Percentiles rank a stretch among this genome's conserved stretches.
These are phyloP conservation scores for Wickerhamomyces alni DNA, from an alignment of 805 yeast genomes.

Conservation along the genomic window DNA sequence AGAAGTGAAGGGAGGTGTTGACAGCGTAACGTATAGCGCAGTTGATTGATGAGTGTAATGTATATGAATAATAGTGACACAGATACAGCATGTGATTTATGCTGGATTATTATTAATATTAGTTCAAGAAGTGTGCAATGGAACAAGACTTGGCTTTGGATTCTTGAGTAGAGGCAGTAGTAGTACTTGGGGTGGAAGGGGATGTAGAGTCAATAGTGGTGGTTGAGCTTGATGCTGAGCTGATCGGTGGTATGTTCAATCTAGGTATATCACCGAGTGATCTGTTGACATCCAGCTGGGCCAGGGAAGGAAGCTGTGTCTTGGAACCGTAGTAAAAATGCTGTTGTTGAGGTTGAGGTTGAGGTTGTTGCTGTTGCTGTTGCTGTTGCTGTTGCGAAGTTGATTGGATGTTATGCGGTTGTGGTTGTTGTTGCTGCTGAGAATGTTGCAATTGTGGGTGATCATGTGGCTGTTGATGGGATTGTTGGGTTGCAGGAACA, in stretches of 20 bases:
- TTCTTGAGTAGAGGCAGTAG: neutral
- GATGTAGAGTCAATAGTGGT: neutral
- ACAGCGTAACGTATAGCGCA: too few relatives aligned
- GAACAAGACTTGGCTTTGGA: slow-evolving; percentile 13
- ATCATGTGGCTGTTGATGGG: slow-evolving; percentile 2
- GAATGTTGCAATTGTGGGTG: slow-evolving; percentile 8
- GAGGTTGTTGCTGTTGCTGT: slow-evolving; percentile 11
- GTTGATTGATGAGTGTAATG: too few relatives aligned
- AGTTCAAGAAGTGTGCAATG: slow-evolving; percentile 18
- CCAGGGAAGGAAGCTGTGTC: slow-evolving; percentile 9
- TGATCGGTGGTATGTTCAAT: neutral
- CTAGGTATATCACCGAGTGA: neutral
- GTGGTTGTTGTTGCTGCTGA: slow-evolving; percentile 10
- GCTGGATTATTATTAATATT: neutral
- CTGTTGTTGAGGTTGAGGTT: slow-evolving; percentile 6
- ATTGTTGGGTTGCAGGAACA: slow-evolving; percentile 1
- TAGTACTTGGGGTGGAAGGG: neutral
- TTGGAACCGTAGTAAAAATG: neutral
- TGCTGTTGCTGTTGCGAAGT: slow-evolving; percentile 9
- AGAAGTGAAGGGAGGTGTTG: too few relatives aligned
- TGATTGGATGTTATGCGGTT: too few relatives aligned
- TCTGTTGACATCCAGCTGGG: neutral
- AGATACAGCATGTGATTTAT: too few relatives aligned
- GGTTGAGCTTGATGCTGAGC: neutral
- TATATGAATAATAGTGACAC: too few relatives aligned